Conservation (phyloP, 2,329 filamentous ascomycete species). For the Tolypocladium tropicale region DNA sequence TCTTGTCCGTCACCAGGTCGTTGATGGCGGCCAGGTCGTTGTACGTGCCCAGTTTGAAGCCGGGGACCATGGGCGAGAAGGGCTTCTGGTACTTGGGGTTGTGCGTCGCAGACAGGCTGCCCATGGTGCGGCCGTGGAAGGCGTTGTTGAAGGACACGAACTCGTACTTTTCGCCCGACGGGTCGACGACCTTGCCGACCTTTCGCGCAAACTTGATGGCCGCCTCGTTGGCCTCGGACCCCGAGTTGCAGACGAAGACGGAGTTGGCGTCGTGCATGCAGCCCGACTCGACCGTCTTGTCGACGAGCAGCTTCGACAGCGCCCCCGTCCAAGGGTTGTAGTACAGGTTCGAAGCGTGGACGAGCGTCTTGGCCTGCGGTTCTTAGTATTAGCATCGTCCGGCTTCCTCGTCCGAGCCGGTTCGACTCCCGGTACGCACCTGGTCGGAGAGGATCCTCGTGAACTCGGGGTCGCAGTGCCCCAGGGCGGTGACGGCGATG, state of each 20-base stretch:
- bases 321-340: constrained; percentile 93
- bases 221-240: constrained; percentile 93
- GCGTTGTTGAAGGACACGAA: constrained; percentile 84
- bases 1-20: constrained; percentile 68
- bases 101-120: constrained; percentile 85
- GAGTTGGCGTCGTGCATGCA: constrained; percentile 71
- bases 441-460: constrained; percentile 67
- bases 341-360: constrained; percentile 94
- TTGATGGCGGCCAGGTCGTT: constrained; percentile 70
- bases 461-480: constrained; percentile 79
- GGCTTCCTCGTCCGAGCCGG: not conserved
- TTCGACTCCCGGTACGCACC: constrained; percentile 28
- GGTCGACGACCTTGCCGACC: constrained; percentile 65
- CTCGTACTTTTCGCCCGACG: constrained; percentile 65
- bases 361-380: constrained; percentile 58
- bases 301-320: constrained; percentile 74
- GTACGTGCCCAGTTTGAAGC: constrained; percentile 77
- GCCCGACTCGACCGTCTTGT: constrained; percentile 68
- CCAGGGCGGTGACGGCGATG: constrained; percentile 89
- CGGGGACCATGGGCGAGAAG: constrained; percentile 90
- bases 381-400: too few species aligned
- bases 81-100: constrained; percentile 97
- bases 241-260: constrained; percentile 93
- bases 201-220: constrained; percentile 96
- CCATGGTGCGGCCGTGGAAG: constrained; percentile 97